phyloP scores from a whole-genome alignment of 495 filamentous ascomycete genomes.

The Penicillium paxilli region DNA sequence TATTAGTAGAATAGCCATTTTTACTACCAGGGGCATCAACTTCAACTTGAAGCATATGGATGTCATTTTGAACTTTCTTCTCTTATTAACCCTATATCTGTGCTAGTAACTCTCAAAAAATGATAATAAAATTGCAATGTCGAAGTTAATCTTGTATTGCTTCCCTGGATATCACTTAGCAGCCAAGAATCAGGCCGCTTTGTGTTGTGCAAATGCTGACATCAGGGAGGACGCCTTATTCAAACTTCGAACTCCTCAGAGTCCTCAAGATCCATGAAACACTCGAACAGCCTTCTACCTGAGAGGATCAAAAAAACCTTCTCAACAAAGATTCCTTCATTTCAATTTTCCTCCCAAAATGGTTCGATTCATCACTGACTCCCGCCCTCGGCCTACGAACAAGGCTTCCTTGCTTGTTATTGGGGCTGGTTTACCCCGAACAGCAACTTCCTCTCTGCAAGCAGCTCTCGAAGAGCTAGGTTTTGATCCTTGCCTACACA shows the following conservation, averaged over 20 bases:
- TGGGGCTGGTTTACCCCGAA: conserved; percentile 14
- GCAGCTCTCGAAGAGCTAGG: conserved; percentile 12
- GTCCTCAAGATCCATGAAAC: neutral
- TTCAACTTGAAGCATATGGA: no score
- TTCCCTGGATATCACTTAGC: neutral
- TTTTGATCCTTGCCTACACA: conserved; percentile 10
- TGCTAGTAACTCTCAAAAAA: no score
- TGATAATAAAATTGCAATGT: no score
- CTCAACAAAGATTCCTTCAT: neutral
- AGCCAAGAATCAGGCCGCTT: neutral
- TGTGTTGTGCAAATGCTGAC: neutral
- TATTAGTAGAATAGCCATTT: no score
- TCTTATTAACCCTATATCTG: no score
- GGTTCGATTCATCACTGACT: conserved; percentile 12
- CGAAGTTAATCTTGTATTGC: neutral
- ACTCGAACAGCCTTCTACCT: no score
- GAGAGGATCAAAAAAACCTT: neutral
- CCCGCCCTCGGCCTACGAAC: neutral
- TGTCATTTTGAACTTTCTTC: no score
- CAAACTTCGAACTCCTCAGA: neutral
- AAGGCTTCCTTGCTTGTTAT: conserved; percentile 6
- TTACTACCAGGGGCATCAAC: no score
- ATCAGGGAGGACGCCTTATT: neutral
- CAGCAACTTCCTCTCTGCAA: conserved; percentile 17
- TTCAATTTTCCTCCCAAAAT: conserved; percentile 2